Conservation (phyloP, 2,329 filamentous ascomycete genomes). For the Colletotrichum shisoi region DNA sequence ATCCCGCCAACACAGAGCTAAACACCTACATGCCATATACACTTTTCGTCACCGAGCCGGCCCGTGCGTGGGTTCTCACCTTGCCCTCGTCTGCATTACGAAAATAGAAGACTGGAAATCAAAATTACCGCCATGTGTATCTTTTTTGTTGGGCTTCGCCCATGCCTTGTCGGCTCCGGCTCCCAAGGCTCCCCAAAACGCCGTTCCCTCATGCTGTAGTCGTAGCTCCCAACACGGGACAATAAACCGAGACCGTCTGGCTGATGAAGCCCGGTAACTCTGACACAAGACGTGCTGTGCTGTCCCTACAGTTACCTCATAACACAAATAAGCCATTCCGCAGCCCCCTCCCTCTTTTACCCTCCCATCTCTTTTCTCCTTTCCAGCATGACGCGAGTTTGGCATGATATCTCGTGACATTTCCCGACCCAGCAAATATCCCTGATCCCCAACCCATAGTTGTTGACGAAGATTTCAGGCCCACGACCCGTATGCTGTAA, state of each 20-base stretch:
- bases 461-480: not conserved
- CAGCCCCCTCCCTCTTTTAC: not conserved
- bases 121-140: not conserved
- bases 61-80: not conserved
- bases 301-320: constrained; percentile 3
- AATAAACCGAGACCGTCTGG: not conserved
- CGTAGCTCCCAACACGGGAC: not conserved
- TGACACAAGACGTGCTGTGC: constrained; percentile 14
- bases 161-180: constrained; percentile 4
- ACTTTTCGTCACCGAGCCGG: not conserved
- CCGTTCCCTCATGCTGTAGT: constrained; percentile 28
- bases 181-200: constrained; percentile 25
- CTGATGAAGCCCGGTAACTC: not conserved
- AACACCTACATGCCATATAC: no score
- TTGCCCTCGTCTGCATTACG: no score
- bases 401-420: constrained; percentile 2
- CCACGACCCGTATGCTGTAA: constrained; percentile 8
- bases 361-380: not conserved
- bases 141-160: not conserved
- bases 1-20: no score
- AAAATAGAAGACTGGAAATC: not conserved
- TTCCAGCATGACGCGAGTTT: not conserved
- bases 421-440: constrained; percentile 6
- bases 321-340: constrained; percentile 14
- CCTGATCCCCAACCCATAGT: not conserved